A percentile compares a stretch with the other conserved stretches of the same genome.
Evolutionary conservation across 2,329 filamentous ascomycete species (phyloP).

Genomic region (Bipolaris zeicola): DNA sequence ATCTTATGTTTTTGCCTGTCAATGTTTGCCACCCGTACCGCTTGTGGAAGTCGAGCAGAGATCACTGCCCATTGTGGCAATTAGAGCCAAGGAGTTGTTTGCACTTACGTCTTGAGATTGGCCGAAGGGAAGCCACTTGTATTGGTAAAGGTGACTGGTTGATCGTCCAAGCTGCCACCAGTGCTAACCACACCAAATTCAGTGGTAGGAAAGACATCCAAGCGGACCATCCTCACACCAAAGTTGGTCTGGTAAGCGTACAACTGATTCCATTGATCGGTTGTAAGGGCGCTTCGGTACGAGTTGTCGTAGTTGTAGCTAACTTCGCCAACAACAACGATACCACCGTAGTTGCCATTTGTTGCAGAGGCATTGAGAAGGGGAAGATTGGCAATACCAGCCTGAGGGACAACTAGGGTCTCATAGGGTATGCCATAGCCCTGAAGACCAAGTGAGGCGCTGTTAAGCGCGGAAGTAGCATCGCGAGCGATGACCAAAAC

Average conservation of each 20-base stretch:
- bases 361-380: slow-evolving; percentile 56
- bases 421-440: slow-evolving; percentile 67
- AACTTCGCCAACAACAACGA: slow-evolving; percentile 61
- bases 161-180: slow-evolving; percentile 41
- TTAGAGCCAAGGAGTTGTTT: not conserved
- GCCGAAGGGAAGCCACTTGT: slow-evolving; percentile 60
- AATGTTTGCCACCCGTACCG: not conserved
- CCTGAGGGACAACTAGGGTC: slow-evolving; percentile 60
- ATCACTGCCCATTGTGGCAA: not conserved
- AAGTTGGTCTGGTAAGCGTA: slow-evolving; percentile 64
- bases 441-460: slow-evolving; percentile 61
- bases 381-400: slow-evolving; percentile 57
- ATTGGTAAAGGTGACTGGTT: slow-evolving; percentile 59
- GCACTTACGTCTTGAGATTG: slow-evolving; percentile 55
- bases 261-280: slow-evolving; percentile 61
- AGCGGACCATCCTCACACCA: slow-evolving; percentile 65
- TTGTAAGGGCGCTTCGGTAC: slow-evolving; percentile 61
- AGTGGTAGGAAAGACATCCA: slow-evolving; percentile 62
- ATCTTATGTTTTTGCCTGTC: not conserved
- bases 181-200: slow-evolving; percentile 54
- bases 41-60: not conserved
- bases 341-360: slow-evolving; percentile 64
- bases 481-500: slow-evolving; percentile 64
- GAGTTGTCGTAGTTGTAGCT: slow-evolving; percentile 59
- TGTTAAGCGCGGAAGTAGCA: slow-evolving; percentile 54